Evolutionary conservation across 2,329 filamentous ascomycete species (phyloP).

Genomic region (Fusarium stilboides): DNA sequence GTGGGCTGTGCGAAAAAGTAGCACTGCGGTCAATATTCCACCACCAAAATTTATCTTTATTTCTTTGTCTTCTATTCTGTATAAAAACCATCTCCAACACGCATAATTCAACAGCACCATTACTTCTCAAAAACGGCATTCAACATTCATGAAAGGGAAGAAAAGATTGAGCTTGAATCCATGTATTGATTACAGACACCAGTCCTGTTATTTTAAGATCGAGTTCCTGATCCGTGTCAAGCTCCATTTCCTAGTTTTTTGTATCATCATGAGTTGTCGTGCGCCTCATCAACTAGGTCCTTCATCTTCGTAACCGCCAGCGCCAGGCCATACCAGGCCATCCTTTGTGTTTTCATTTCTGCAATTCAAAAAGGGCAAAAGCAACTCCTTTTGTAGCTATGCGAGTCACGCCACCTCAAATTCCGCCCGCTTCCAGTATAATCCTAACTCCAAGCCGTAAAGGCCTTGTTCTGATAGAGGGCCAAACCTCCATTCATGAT

Average conservation of each 20-base stretch:
- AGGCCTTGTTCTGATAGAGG: conserved; percentile 37
- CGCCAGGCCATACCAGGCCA: conserved; percentile 46
- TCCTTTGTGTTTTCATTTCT: conserved; percentile 34
- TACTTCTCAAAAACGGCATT: neutral
- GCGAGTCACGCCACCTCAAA: conserved; percentile 33
- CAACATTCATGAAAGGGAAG: neutral
- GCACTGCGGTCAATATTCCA: neutral
- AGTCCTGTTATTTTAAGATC: neutral
- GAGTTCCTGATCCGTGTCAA: conserved; percentile 27
- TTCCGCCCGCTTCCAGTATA: conserved; percentile 45
- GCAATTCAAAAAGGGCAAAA: conserved; percentile 49
- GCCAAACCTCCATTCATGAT: conserved; percentile 33
- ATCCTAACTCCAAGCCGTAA: conserved; percentile 49
- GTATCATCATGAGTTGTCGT: conserved; percentile 37
- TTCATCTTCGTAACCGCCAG: conserved; percentile 42
- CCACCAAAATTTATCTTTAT: neutral
- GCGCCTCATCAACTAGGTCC: conserved; percentile 42
- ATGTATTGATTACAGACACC: conserved; percentile 34
- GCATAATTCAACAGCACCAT: too few relatives aligned
- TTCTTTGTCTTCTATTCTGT: neutral
- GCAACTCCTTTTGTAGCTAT: conserved; percentile 39
- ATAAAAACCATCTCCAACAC: neutral
- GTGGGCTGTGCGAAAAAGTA: conserved; percentile 20
- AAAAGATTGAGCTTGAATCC: conserved; percentile 32
- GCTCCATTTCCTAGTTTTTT: conserved; percentile 39